Percentiles rank a stretch among this genome's conserved stretches.
These are phyloP conservation scores for Phaeomoniella chlamydospora DNA, from an alignment of 2,329 filamentous ascomycete genomes.

Conservation along the genomic window DNA sequence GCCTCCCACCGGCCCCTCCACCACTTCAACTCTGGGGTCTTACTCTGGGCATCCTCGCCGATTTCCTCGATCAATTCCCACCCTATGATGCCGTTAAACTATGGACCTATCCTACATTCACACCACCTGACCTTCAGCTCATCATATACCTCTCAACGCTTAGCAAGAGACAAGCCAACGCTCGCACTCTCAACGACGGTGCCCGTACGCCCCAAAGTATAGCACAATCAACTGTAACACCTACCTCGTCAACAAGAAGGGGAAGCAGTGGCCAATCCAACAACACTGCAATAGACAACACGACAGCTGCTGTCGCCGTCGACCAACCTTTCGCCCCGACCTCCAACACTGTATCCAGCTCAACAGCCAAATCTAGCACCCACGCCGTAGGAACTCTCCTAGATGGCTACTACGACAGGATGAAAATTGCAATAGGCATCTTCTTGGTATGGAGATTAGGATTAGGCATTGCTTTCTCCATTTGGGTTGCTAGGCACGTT, in stretches of 20 bases:
- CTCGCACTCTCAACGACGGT: slow-evolving; percentile 17
- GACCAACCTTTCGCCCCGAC: slow-evolving; percentile 11
- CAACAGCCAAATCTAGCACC: slow-evolving; percentile 10
- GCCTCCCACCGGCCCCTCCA: slow-evolving; percentile 13
- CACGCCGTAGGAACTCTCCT: slow-evolving; percentile 27
- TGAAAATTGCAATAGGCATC: slow-evolving; percentile 23
- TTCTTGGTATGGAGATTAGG: slow-evolving; percentile 22
- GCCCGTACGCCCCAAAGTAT: slow-evolving; percentile 10
- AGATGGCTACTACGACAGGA: slow-evolving; percentile 25
- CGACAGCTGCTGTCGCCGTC: slow-evolving; percentile 6
- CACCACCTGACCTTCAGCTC: slow-evolving; percentile 43
- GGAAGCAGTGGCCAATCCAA: background rate
- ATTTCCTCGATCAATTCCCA: slow-evolving; percentile 54
- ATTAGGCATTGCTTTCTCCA: background rate
- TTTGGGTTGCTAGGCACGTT: background rate
- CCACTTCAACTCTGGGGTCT: slow-evolving; percentile 54
- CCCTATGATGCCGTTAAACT: slow-evolving; percentile 43
- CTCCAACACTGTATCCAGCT: slow-evolving; percentile 20
- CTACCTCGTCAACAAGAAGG: background rate
- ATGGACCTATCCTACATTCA: slow-evolving; percentile 57
- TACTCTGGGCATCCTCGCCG: slow-evolving; percentile 51
- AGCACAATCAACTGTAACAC: background rate
- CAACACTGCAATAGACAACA: background rate
- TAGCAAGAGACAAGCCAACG: slow-evolving; percentile 38
- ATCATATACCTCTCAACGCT: slow-evolving; percentile 47